Base-by-base conservation (phyloP, 768 basidiomycete genomes). In the Daedaleopsis nitida region DNA sequence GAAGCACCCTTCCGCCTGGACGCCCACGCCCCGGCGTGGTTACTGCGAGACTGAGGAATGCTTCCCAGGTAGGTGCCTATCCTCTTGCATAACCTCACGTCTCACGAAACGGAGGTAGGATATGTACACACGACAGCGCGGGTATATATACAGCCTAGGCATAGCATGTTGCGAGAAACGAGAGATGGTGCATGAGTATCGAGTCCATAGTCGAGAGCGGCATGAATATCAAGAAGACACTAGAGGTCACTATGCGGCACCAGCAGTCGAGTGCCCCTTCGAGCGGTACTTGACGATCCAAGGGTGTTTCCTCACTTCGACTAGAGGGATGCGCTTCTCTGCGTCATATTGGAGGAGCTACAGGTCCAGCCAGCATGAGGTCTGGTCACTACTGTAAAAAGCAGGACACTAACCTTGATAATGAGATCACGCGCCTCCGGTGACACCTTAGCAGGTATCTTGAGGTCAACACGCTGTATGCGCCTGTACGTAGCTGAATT, bases 261-360 rank as follows among this genome's bases (percentile, higher is more conserved):
- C 57, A 14, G 66, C 44, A n/a, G 58, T 63, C 17, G 67, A 68
- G 11, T 61, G 59, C 11, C 76, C 77, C 67, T 84, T 86, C 6
- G 84, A 81, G 37, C 87, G 78, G 64, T 89, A 81, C 68, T 81
- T 88, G 24, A 86, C 75, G 50, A 98, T 89, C 94, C 96, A 98
- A 11, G 94, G 93, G 69, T 96, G 95, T 4, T 78, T 78, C 27
- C 87, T 78, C 34, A 94, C 95, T 16, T 94, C 87, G 0, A 76
- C 72, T 24, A 97, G 80, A 0, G 94, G 78, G 16, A 98, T 66
- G 6, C 96, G 86, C 58, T 88, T 82, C 66, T 87, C 82, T 0
- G 94, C 91, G 23, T 92, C 87, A 64, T 92, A 86, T 72, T 85
- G 88, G 14, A 98, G 83, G 16, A 98, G 84, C 96, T 98, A 65